Base-by-base conservation (phyloP, 2,329 filamentous ascomycete genomes). In the Hypoxylon sp. region DNA sequence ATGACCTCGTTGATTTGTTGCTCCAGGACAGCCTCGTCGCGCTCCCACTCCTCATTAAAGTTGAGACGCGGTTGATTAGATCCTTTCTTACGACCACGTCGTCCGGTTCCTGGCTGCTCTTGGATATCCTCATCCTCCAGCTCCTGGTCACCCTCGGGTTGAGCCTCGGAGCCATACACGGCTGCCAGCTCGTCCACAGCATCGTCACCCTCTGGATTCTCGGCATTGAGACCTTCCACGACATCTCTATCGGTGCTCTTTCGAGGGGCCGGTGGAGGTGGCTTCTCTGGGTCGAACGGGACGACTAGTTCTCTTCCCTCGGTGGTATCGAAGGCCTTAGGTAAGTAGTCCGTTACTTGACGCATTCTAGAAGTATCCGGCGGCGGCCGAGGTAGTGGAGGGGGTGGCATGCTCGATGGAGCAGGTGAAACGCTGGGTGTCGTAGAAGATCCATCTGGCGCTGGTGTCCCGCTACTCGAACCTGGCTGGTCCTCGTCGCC, bases 1-100 rank as follows among this genome's bases (percentile, higher is more conserved):
- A 94, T 87, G 60, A 92, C 88, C 67, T 90, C 87, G 11, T 88
- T 87, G 75, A 95, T 93, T 74, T 94, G 90, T 17, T 86, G 82
- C 74, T 93, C 91, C 0, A 94, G 82, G 52, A 87, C 85, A 70
- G 88, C 86, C 74, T 92, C 91, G 51, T 88, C 87, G 24, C 83
- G 81, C 59, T 86, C 84, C 87, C 88, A 90, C 64, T 90, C 89
- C 11, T 90, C 87, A 58, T 88, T 85, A 63, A 90, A 87, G 1
- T 84, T 85, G 52, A 90, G 78, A 29, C 84, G 84, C 0, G 85
- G 79, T 58, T 76, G 66, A 69, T 70, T 65, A 58, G 67, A 26
- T 31, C 48, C 29, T 51, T 80, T 83, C 10, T 78, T 71, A 26
- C 67, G 64, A 19, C 76, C 65, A 33, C 78, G 75, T 44, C 74